Conservation (phyloP, 2,329 filamentous ascomycete genomes). For the Sporothrix inflata region DNA sequence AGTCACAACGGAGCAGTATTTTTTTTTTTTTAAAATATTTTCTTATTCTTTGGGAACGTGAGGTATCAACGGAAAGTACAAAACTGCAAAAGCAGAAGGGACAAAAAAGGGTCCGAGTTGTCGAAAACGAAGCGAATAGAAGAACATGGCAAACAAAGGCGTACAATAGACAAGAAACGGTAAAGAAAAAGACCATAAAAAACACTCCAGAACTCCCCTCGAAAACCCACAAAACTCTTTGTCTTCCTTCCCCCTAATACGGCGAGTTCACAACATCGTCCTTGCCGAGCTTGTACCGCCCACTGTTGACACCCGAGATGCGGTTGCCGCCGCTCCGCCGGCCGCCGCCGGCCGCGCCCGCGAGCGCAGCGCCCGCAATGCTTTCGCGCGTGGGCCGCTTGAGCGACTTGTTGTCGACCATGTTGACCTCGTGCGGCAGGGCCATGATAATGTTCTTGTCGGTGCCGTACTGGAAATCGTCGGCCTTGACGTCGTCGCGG, state of each 20-base stretch:
- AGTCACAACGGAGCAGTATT: neutral
- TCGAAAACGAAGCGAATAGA: neutral
- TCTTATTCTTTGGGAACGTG: neutral
- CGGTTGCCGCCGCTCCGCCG: constrained; percentile 54
- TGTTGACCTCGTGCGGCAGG: constrained; percentile 95
- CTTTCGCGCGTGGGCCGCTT: constrained; percentile 90
- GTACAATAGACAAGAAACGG: neutral
- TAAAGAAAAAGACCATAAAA: neutral
- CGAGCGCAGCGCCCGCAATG: constrained; percentile 64
- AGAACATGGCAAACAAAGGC: neutral
- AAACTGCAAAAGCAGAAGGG: neutral
- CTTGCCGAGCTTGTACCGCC: constrained; percentile 72
- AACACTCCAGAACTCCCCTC: neutral
- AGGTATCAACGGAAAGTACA: constrained; percentile 12
- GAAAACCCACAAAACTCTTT: neutral
- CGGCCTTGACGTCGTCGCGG: constrained; percentile 90
- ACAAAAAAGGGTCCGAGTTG: constrained; percentile 5
- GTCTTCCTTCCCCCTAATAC: constrained; percentile 46
- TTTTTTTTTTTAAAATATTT: neutral
- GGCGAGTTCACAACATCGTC: constrained; percentile 82
- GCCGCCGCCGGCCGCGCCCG: constrained; percentile 38
- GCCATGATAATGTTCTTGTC: constrained; percentile 99
- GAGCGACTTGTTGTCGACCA: constrained; percentile 85
- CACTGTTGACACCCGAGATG: constrained; percentile 57
- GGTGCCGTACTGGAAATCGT: constrained; percentile 96